These are phyloP conservation scores for Coelastrella sp. DNA, from an alignment of 139 green algal species.

Conservation along the genomic window DNA sequence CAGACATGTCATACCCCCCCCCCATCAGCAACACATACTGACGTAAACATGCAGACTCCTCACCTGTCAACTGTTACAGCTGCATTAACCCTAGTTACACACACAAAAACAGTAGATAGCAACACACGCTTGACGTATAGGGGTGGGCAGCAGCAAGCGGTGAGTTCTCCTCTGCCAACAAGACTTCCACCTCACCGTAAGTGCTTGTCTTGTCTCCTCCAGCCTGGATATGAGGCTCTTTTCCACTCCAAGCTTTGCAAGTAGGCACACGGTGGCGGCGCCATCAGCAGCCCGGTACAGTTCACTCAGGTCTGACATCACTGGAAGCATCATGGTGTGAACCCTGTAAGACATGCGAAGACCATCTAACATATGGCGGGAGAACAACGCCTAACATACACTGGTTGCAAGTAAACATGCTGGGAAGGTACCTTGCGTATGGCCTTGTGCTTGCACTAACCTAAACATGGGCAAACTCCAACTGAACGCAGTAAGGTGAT, in stretches of 20 bases:
- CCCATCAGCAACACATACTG: too few relatives aligned
- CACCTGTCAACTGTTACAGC: too few relatives aligned
- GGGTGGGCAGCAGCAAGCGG: too few relatives aligned
- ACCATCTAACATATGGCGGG: not conserved
- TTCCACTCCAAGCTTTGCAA: constrained; percentile 90
- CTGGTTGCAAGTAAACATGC: not conserved
- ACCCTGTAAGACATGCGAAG: constrained; percentile 65
- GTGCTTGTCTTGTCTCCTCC: constrained; percentile 75
- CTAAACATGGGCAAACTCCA: too few relatives aligned
- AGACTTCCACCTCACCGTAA: constrained; percentile 27
- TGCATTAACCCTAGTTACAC: too few relatives aligned
- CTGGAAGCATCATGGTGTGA: constrained; percentile 92
- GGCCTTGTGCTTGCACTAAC: too few relatives aligned
- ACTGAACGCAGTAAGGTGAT: too few relatives aligned
- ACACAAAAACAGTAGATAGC: too few relatives aligned
- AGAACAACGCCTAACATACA: not conserved
- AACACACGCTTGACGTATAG: too few relatives aligned
- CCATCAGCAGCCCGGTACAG: constrained; percentile 89
- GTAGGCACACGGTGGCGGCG: constrained; percentile 69
- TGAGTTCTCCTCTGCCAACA: too few relatives aligned
- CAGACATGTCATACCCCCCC: too few relatives aligned
- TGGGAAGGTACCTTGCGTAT: not conserved
- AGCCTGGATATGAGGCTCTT: constrained; percentile 76
- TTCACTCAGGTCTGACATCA: constrained; percentile 90
- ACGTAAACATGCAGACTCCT: too few relatives aligned